Evolutionary conservation across 2,329 filamentous ascomycete genomes (phyloP).

Genomic region (Pleomassaria siparia): DNA sequence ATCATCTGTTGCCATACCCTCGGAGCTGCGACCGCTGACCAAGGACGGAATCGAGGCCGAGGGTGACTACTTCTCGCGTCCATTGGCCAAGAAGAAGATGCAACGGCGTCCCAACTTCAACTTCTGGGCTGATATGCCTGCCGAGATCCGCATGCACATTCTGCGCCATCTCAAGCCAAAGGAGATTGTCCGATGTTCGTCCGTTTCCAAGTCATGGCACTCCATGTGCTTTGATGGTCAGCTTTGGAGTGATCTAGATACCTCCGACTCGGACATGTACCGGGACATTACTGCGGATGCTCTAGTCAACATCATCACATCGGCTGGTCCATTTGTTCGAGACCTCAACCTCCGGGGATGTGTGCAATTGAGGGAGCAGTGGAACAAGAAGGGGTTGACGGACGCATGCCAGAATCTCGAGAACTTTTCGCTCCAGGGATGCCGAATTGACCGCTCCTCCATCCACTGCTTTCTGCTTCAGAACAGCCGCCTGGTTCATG

Average conservation of each 20-base stretch:
- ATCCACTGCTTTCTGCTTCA: conserved; percentile 78
- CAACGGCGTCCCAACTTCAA: conserved; percentile 53
- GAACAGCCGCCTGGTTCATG: conserved; percentile 75
- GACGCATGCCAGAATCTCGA: conserved; percentile 84
- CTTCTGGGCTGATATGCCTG: conserved; percentile 80
- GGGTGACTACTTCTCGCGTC: conserved; percentile 52
- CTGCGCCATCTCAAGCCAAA: conserved; percentile 75
- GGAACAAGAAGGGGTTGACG: conserved; percentile 74
- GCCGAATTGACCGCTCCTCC: conserved; percentile 75
- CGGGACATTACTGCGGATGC: conserved; percentile 81
- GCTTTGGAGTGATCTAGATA: conserved; percentile 81
- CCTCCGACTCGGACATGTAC: conserved; percentile 73
- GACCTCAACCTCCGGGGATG: conserved; percentile 90
- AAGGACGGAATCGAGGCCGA: conserved; percentile 43
- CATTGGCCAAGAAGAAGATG: conserved; percentile 35
- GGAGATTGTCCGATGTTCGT: conserved; percentile 76
- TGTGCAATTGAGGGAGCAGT: conserved; percentile 81
- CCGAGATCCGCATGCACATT: conserved; percentile 78
- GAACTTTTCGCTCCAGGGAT: conserved; percentile 86
- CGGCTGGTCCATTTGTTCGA: conserved; percentile 85
- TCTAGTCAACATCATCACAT: conserved; percentile 79
- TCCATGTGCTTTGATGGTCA: conserved; percentile 91
- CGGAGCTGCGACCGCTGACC: conserved; percentile 58
- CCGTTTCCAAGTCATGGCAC: conserved; percentile 77
- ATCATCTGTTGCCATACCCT: conserved; percentile 64